Evolutionary conservation across 257 asterid genomes (phyloP).

Genomic region (Gentiana straminea): DNA sequence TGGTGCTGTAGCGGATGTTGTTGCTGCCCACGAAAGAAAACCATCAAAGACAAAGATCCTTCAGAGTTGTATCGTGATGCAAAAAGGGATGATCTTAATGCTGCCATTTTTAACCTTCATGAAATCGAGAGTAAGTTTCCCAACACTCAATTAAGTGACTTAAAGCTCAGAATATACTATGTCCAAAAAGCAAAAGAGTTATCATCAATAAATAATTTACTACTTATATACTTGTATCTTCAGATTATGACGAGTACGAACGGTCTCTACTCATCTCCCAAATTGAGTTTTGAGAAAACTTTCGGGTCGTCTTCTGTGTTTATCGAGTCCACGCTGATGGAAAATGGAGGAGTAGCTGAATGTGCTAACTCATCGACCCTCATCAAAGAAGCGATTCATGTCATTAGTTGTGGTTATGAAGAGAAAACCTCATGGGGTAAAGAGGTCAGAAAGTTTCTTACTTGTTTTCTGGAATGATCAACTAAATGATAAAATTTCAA

Average conservation of each 20-base stretch:
- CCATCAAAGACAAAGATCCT: conserved; percentile 60
- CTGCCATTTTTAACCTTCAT: conserved; percentile 88
- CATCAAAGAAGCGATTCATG: conserved; percentile 93
- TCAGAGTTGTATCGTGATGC: conserved; percentile 80
- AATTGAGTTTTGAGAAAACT: conserved; percentile 92
- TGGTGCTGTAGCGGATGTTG: conserved; percentile 63
- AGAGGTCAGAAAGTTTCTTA: conserved; percentile 48
- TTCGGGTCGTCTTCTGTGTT: conserved; percentile 84
- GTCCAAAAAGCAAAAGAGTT: neutral
- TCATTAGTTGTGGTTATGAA: conserved; percentile 89
- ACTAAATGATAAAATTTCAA: no score
- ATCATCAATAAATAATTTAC: neutral
- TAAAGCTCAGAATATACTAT: neutral
- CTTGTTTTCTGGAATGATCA: neutral
- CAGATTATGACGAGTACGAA: conserved; percentile 85
- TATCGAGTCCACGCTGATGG: conserved; percentile 90
- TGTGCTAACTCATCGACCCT: conserved; percentile 69
- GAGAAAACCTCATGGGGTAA: conserved; percentile 99
- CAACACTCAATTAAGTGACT: neutral
- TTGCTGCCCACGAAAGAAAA: conserved; percentile 69
- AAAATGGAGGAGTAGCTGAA: conserved; percentile 80
- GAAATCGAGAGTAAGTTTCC: conserved; percentile 78
- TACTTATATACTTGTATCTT: conserved; percentile 7
- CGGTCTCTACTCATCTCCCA: conserved; percentile 91
- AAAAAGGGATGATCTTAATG: conserved; percentile 82